Conservation (phyloP, 2,329 filamentous ascomycete species). For the Neofusicoccum laricinum region DNA sequence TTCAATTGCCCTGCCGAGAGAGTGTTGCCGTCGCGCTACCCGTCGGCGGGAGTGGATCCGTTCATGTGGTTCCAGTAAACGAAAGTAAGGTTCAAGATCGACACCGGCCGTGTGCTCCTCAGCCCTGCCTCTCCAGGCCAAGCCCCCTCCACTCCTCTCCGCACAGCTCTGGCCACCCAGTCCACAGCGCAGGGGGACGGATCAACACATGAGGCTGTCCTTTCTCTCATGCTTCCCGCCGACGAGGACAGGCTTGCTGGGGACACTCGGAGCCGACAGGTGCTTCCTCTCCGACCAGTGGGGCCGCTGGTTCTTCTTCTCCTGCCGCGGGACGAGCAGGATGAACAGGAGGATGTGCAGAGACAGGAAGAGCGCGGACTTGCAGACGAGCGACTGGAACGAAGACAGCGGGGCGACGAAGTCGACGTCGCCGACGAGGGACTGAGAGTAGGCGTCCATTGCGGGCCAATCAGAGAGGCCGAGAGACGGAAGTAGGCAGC, state of each 20-base stretch:
- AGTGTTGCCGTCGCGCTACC: too few relatives aligned
- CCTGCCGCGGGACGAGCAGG: conserved; percentile 4
- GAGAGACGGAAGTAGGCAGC: too few relatives aligned
- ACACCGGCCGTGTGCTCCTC: too few relatives aligned
- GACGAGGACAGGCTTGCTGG: neutral
- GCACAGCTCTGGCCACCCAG: too few relatives aligned
- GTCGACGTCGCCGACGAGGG: conserved; percentile 1
- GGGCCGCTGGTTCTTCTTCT: neutral
- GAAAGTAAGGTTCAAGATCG: too few relatives aligned
- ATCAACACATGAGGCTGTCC: neutral
- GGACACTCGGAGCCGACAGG: too few relatives aligned
- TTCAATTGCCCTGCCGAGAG: too few relatives aligned
- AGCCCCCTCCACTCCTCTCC: too few relatives aligned
- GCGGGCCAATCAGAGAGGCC: neutral
- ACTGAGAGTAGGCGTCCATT: neutral
- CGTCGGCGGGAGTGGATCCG: too few relatives aligned
- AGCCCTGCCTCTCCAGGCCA: too few relatives aligned
- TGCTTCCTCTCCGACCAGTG: neutral
- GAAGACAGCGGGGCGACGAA: neutral
- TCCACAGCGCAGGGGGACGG: too few relatives aligned
- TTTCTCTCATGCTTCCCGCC: conserved; percentile 7
- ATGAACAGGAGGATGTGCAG: conserved; percentile 11
- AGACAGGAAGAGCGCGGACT: neutral
- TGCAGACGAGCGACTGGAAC: neutral
- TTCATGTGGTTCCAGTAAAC: too few relatives aligned